Base-by-base conservation (phyloP, 2,329 filamentous ascomycete genomes). In the Aspergillus sp. region DNA sequence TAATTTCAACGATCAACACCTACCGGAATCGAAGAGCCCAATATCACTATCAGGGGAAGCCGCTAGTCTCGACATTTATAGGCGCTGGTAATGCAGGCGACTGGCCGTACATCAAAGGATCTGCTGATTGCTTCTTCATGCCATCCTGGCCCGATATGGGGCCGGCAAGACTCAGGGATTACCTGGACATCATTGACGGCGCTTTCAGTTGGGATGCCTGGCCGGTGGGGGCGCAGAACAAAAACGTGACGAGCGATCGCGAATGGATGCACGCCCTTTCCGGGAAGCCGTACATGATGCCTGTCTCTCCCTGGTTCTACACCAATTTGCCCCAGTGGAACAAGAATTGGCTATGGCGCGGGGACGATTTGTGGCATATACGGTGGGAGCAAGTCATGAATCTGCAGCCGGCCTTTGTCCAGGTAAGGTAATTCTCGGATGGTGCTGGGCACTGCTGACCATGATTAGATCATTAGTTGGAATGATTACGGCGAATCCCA, bases 291-390 rank as follows among this genome's bases (percentile, higher is more conserved):
- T 82, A 78, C 57, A 84, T 85, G 80, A 84, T 84, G 81, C 78
- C 82, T 2, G 80, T 85, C n/a, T 82, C 81, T 0, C 84, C 84
- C 0, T 86, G 83, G 84, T 84, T 79, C 69, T 84, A 74, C 71
- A 87, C 86, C 52, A 83, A 86, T 60, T 74, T 87, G 3, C 81
- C 84, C 0, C 75, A 77, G 6, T 87, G 80, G 66, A 72, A 76
- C 45, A 88, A 88, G 74, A 86, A 87, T 68, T 89, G 86, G 85
- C 76, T 87, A 5, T 89, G 84, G 79, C 79, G 80, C 21, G 84
- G 85, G n/a, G 86, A 88, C 64, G 77, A 82, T 58, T 72, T 89
- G 12, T 89, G 87, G 85, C 81, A 80, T 62, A 77, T 85, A 57
- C 82, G 86, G 8, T 88, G 86, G 86, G 73, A 79, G 55, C 79